Base-by-base conservation (phyloP, 2,329 filamentous ascomycete species). In the Cadophora malorum region DNA sequence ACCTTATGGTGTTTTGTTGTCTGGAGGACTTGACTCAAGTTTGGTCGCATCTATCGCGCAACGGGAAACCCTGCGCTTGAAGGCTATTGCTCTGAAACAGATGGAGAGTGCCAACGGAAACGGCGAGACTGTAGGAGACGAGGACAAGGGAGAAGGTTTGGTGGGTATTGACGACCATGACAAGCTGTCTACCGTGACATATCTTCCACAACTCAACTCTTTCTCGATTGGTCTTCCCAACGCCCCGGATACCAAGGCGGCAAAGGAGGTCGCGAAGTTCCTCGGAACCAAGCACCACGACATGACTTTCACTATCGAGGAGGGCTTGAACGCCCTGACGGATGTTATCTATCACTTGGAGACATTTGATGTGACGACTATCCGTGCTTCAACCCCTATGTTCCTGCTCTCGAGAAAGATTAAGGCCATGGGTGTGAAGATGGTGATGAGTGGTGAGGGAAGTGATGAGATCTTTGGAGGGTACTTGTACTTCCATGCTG, bases 371-470 rank as follows among this genome's bases (percentile, higher is more conserved):
- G 96, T 99, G 31, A 99, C 96, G 64, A 99, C 96, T 3, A 98
- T 99, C 79, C 94, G 96, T 78, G 96, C 96, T 65, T 98, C 95
- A 12, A 99, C 96, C 12, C 96, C 96, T 73, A 99, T 99, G 96
- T 99, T 97, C 83, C 85, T 99, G 71, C 87, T 99, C 59, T 96
- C 93, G 70, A 90, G 96, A 79, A 99, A 99, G 86, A 99, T 99
- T 86, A 99, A 99, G 86, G 96, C 94, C 45, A 95, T 97, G 90
- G 96, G 96, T 72, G 92, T 99, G 78, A 99, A 99, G 88, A 99
- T 99, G 96, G 96, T 99, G 67, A 87, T 99, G 70, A 96, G 92
- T 77, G 96, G 96, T 70, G 96, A 99, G 83, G 96, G 96, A 61
- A 96, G 92, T 77, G 96, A 99, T 80, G 96, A 99, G 83, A 97